These are phyloP conservation scores for Nevesoporus exiguus DNA, from an alignment of 768 basidiomycete genomes.

Conservation along the genomic window DNA sequence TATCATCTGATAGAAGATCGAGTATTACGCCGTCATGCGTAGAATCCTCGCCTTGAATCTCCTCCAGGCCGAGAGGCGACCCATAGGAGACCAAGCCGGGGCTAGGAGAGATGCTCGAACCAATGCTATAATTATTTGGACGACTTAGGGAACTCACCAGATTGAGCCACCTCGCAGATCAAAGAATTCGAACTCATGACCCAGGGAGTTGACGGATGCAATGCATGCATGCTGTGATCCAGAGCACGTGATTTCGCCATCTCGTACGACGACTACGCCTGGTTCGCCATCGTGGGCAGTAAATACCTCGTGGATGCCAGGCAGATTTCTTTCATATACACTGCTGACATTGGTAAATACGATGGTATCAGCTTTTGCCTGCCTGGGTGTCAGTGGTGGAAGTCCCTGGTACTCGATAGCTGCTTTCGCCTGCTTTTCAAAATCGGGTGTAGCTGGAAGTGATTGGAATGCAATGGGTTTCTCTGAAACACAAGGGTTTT, in stretches of 20 bases:
- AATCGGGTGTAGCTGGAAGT: conserved; percentile 55
- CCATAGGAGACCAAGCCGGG: conserved; percentile 44
- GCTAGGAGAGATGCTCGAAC: conserved; percentile 27
- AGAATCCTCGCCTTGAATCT: conserved; percentile 49
- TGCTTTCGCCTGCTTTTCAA: conserved; percentile 57
- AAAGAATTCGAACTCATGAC: conserved; percentile 37
- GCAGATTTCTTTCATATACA: conserved; percentile 40
- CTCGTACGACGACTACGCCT: conserved; percentile 46
- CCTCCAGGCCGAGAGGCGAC: conserved; percentile 49
- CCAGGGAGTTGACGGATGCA: conserved; percentile 5
- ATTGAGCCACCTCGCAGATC: conserved; percentile 67
- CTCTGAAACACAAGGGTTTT: conserved; percentile 40
- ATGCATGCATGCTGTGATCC: conserved; percentile 35
- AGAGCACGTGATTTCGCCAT: conserved; percentile 55
- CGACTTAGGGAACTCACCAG: conserved; percentile 33
- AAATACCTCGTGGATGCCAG: conserved; percentile 21
- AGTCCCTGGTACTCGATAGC: conserved; percentile 66
- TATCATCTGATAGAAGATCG: conserved; percentile 36
- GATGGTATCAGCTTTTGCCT: conserved; percentile 37
- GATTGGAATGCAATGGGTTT: conserved; percentile 57
- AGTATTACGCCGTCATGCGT: conserved; percentile 58
- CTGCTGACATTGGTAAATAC: conserved; percentile 64
- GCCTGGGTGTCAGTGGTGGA: conserved; percentile 55
- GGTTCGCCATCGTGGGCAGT: conserved; percentile 8
- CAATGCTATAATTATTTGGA: background rate